Base-by-base conservation (phyloP, 1,284 basidiomycete genomes). In the Ceratobasidium sp. region DNA sequence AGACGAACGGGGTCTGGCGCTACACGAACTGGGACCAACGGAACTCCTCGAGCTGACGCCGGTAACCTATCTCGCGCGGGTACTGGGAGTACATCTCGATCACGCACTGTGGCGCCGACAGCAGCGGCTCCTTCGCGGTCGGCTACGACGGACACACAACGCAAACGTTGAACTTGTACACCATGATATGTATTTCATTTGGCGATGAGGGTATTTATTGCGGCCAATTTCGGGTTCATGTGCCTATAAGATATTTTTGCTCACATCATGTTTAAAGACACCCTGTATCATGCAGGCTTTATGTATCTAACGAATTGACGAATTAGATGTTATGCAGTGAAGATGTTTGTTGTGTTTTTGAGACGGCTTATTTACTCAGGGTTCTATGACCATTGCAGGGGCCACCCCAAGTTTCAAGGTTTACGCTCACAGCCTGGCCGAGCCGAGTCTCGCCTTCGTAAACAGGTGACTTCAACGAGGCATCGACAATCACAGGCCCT, bases 221-320 rank as follows among this genome's bases (percentile, higher is more conserved):
- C 26, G 28, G 28, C 51, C 53, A 55, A 66, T 67, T 76, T 67
- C 64, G 53, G 58, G 46, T 46, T 13, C 13, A 60, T 26, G 26
- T 28, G 46, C 46, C 49, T 77, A 58, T 66, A 77, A 55, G 26
- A 46, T 66, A 77, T 77, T 67, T 60, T 77, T 76, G 60, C 56
- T 46, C 53, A 55, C 39, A 67, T 68, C 63, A 75, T 58, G 53
- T 77, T 49, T 63, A 51, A 77, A 20, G 58, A 39, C 67, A 46
- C 71, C 44, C 33, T 77, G 73, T 68, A 39, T 23, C n/a, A 28
- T 58, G 33, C 53, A 60, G 64, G 46, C 51, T 33, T 49, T 66
- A 77, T 77, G 73, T 77, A 77, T 60, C 73, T 68, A 39, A 77
- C 73, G 73, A 77, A 56, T 20, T 77, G 9, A 77, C 64, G 73